Evolutionary conservation across 805 yeast species (phyloP).

Genomic region (Zygosaccharomyces bailii): DNA sequence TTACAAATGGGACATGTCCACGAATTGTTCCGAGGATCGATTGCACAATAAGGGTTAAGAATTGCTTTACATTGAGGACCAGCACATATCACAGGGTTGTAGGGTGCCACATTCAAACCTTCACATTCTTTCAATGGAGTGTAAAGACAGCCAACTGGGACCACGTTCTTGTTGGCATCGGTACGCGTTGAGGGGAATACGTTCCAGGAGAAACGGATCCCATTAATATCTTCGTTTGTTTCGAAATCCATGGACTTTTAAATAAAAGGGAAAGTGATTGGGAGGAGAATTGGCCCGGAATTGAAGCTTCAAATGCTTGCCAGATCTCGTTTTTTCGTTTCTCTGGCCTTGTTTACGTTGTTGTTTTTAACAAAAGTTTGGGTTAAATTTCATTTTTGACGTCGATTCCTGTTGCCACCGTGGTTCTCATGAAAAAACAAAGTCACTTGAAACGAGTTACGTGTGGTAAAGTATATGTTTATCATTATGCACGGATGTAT

Average conservation of each 20-base stretch:
- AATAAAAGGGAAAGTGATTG: not conserved
- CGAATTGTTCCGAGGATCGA: slow-evolving; percentile 67
- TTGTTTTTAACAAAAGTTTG: slow-evolving; percentile 1
- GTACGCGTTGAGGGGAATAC: slow-evolving; percentile 84
- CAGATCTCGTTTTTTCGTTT: slow-evolving; percentile 3
- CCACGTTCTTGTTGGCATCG: slow-evolving; percentile 87
- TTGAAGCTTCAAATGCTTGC: slow-evolving; percentile 3
- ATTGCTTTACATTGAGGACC: slow-evolving; percentile 75
- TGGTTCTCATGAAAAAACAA: slow-evolving; percentile 1
- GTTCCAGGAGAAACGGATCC: slow-evolving; percentile 75
- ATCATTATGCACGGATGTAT: not conserved
- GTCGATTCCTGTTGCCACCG: slow-evolving; percentile 7
- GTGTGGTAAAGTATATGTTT: not conserved
- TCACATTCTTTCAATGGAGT: slow-evolving; percentile 86
- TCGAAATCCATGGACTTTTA: slow-evolving; percentile 44
- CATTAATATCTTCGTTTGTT: slow-evolving; percentile 65
- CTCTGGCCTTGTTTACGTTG: slow-evolving; percentile 1
- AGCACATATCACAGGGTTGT: slow-evolving; percentile 83
- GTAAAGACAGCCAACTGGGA: slow-evolving; percentile 90
- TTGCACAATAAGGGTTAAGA: slow-evolving; percentile 79
- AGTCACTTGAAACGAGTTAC: not conserved
- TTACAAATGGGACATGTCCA: slow-evolving; percentile 89
- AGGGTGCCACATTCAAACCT: slow-evolving; percentile 71
- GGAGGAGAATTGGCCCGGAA: slow-evolving; percentile 4
- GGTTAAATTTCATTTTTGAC: slow-evolving; percentile 2